Evolutionary conservation across 495 filamentous ascomycete genomes (phyloP), one percentile per base, ranked within the genome.

Genomic region (Penicillium maclennaniae): DNA sequence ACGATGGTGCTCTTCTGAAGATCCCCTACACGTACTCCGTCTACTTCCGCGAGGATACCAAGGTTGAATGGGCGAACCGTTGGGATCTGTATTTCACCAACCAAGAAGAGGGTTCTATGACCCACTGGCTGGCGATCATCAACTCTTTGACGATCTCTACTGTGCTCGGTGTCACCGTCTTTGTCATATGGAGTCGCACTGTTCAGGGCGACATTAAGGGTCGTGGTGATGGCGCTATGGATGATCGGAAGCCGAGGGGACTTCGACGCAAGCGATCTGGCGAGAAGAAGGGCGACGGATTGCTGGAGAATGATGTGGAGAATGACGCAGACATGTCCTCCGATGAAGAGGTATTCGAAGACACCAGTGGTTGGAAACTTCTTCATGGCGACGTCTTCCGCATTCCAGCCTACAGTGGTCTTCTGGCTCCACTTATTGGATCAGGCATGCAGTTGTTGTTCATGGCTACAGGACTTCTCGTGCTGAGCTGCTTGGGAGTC

Each of bases 41-140:
- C 8, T 95, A 92, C 70, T 97, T 91, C 69, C 83, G 89, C 45
- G 89, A 96, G 66, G 91, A 96, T 47, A 79, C 84, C 17, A 80
- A 77, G 39, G 77, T 96, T 49, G 90, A 95, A 51, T 97, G 92
- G 92, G 77, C 77, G 42, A 88, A 84, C 54, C 83, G 92, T 43
- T 97, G 92, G 92, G 90, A 96, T 59, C 72, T 95, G 25, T 97
- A 96, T 62, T 96, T 97, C 69, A 89, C 87, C 47, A 92, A 95
- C 65, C 88, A 92, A 64, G 88, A 90, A 49, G 89, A 92, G 47
- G 87, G 88, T 41, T 86, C 84, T 26, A 85, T 83, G 61, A 88
- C 95, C 25, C 92, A 96, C 61, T 97, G 92, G 91, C 71, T 96
- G 38, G 91, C 92, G 25, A 95, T 97, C 55, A 69, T 95, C 58